Percentiles rank a stretch among this genome's conserved stretches.
phyloP scores from a whole-genome alignment of 2,329 filamentous ascomycete species.

The Sarocladium strictum region DNA sequence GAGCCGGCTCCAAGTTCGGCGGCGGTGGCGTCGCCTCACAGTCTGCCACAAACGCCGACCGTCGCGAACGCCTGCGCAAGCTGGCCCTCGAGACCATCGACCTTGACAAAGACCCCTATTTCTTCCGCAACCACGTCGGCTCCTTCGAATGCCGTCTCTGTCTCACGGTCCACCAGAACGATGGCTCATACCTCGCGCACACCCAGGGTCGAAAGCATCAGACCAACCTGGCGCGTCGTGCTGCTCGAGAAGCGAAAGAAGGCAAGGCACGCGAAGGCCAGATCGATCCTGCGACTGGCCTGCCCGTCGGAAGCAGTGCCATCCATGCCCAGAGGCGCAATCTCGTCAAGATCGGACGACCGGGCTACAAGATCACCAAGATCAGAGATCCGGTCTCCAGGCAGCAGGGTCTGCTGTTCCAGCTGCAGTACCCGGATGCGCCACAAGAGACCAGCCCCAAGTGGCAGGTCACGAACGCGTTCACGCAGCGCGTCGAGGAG shows the following conservation, averaged over 20 bases:
- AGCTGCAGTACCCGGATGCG: constrained; percentile 93
- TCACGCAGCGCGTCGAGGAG: constrained; percentile 91
- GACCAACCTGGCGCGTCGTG: constrained; percentile 92
- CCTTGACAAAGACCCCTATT: constrained; percentile 98
- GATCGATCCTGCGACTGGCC: constrained; percentile 60
- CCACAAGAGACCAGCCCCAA: constrained; percentile 65
- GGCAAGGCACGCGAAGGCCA: constrained; percentile 52
- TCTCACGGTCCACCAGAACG: constrained; percentile 96
- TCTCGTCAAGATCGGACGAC: constrained; percentile 88
- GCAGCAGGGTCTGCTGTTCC: constrained; percentile 89
- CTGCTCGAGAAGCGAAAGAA: constrained; percentile 91
- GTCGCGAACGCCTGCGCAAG: constrained; percentile 93
- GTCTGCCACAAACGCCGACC: constrained; percentile 91
- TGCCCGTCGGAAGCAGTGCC: constrained; percentile 52
- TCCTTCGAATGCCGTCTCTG: constrained; percentile 97
- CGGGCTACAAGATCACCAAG: constrained; percentile 98
- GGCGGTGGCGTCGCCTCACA: constrained; percentile 93
- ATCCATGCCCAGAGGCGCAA: constrained; percentile 69
- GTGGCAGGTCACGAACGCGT: constrained; percentile 96
- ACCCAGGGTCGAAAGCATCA: constrained; percentile 99
- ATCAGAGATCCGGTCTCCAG: constrained; percentile 81
- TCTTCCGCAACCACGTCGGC: constrained; percentile 99
- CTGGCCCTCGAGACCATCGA: constrained; percentile 98
- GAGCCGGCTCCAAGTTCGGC: constrained; percentile 94
- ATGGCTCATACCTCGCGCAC: constrained; percentile 96